Percentiles rank a stretch among this genome's conserved stretches.
Conservation (phyloP, 1,284 basidiomycete genomes). For the Trichosporon coremiiforme region DNA sequence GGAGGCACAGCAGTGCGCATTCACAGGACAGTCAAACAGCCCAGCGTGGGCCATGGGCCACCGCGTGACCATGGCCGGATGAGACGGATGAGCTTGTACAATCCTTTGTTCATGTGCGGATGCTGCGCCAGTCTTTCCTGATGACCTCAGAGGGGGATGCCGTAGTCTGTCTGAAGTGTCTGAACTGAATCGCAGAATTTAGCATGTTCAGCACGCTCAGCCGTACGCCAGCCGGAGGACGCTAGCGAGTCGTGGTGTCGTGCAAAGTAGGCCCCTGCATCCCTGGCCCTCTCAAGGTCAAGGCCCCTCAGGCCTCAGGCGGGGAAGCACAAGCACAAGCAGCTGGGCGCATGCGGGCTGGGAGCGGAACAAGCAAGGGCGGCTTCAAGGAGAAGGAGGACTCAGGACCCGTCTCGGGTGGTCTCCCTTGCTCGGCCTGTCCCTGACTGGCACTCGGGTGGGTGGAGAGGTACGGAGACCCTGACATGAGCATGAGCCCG, state of each 20-base stretch:
- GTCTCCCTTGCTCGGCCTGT: constrained; percentile 10
- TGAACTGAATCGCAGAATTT: constrained; percentile 6
- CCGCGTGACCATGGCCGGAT: not conserved
- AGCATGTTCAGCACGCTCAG: not conserved
- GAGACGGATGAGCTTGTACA: too few relatives aligned
- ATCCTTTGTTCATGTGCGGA: not conserved
- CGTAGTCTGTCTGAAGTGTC: constrained; percentile 1
- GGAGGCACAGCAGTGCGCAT: constrained; percentile 2
- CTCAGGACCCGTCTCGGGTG: not conserved
- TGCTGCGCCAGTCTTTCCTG: not conserved
- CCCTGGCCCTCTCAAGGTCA: too few relatives aligned
- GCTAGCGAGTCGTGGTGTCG: not conserved
- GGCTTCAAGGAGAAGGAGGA: not conserved
- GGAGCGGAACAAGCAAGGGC: not conserved
- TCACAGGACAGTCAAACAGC: not conserved
- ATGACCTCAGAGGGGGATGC: not conserved
- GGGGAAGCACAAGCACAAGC: not conserved
- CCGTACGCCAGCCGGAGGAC: not conserved
- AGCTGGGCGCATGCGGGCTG: not conserved
- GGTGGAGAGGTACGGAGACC: not conserved
- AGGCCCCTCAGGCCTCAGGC: not conserved
- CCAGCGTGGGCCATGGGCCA: not conserved
- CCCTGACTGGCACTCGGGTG: constrained; percentile 4
- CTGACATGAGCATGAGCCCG: constrained; percentile 13
- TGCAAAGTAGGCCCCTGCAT: not conserved